phyloP scores from a whole-genome alignment of 768 basidiomycete species.

The Tricholoma flavovirens region DNA sequence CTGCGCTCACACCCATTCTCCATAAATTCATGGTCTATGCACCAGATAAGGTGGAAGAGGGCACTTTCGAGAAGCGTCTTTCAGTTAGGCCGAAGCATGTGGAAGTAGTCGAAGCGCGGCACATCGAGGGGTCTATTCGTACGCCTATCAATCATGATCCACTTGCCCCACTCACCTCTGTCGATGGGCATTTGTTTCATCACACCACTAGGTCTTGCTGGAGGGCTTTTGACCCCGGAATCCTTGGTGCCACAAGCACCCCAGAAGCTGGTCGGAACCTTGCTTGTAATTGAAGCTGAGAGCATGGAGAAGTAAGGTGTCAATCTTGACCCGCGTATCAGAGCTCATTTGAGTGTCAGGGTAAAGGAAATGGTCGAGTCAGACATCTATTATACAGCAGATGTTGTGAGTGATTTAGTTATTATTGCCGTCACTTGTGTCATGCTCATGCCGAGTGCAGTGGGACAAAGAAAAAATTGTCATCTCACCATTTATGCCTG shows the following conservation, averaged over 20 bases:
- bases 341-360: constrained; percentile 17
- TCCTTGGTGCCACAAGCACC: constrained; percentile 40
- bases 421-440: not conserved
- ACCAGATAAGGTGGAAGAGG: constrained; percentile 58
- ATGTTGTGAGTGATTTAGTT: constrained; percentile 28
- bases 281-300: constrained; percentile 49
- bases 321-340: not conserved
- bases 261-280: constrained; percentile 58
- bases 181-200: not conserved
- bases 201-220: constrained; percentile 43
- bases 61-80: constrained; percentile 50
- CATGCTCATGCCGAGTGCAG: constrained; percentile 25
- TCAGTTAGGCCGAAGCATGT: constrained; percentile 51
- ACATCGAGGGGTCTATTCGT: constrained; percentile 47
- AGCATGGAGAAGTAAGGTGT: constrained; percentile 39
- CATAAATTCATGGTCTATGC: constrained; percentile 54
- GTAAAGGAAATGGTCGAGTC: constrained; percentile 34
- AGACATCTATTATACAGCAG: constrained; percentile 38
- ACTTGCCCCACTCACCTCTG: no score
- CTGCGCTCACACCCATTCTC: constrained; percentile 7
- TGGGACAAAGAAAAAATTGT: constrained; percentile 54
- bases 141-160: constrained; percentile 17
- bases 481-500: constrained; percentile 41
- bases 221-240: constrained; percentile 54
- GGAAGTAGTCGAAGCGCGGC: constrained; percentile 33